Evolutionary conservation across 805 yeast species (phyloP).

Genomic region (Saccharomycopsis sp.): DNA sequence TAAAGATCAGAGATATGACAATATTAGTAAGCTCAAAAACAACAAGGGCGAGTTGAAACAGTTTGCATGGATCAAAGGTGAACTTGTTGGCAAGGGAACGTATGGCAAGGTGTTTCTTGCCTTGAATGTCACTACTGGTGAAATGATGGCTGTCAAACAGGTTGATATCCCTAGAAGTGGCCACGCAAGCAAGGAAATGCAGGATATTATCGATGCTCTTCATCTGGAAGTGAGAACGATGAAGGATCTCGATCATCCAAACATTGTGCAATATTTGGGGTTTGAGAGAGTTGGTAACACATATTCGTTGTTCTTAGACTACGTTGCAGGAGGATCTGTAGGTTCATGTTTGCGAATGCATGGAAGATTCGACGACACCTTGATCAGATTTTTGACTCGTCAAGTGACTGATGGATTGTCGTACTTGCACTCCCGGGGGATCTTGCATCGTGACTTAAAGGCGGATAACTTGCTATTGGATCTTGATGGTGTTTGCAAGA

Average conservation of each 20-base stretch:
- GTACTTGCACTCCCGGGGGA: slow-evolving; percentile 83
- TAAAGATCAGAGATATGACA: slow-evolving; percentile 52
- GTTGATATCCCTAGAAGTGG: slow-evolving; percentile 57
- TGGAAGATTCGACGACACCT: slow-evolving; percentile 76
- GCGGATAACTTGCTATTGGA: slow-evolving; percentile 89
- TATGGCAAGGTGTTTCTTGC: slow-evolving; percentile 93
- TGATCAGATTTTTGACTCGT: slow-evolving; percentile 63
- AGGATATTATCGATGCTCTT: slow-evolving; percentile 71
- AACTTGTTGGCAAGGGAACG: slow-evolving; percentile 91
- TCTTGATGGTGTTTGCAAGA: slow-evolving; percentile 88
- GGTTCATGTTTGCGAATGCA: slow-evolving; percentile 75
- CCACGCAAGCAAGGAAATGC: slow-evolving; percentile 36
- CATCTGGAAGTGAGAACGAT: slow-evolving; percentile 87
- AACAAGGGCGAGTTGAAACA: slow-evolving; percentile 67
- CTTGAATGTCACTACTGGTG: slow-evolving; percentile 92
- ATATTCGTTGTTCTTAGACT: slow-evolving; percentile 84
- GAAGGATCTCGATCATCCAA: slow-evolving; percentile 88
- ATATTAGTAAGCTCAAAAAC: slow-evolving; percentile 58
- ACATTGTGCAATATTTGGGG: slow-evolving; percentile 94
- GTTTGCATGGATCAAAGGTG: slow-evolving; percentile 98
- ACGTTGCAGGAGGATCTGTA: slow-evolving; percentile 97
- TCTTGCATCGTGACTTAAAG: slow-evolving; percentile 87
- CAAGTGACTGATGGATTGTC: slow-evolving; percentile 82
- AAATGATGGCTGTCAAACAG: slow-evolving; percentile 97
- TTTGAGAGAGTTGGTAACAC: slow-evolving; percentile 70